These are phyloP conservation scores for Metschnikowia baotianmanensis DNA, from an alignment of 805 yeast species.

Conservation along the genomic window DNA sequence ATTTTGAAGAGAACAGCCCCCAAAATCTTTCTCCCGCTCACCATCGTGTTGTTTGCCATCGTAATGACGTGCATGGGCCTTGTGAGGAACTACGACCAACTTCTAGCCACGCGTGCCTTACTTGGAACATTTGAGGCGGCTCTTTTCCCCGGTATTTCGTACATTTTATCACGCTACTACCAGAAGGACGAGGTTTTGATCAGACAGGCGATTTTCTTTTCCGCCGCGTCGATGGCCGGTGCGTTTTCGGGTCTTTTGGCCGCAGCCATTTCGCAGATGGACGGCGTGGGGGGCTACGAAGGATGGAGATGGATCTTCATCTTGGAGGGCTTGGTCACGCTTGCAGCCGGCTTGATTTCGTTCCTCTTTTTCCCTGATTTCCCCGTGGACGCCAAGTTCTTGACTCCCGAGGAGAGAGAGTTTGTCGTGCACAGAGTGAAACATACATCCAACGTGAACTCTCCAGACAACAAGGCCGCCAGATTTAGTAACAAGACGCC, in stretches of 20 bases:
- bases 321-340: slow-evolving; percentile 17
- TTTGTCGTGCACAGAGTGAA: slow-evolving; percentile 15
- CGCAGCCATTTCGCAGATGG: slow-evolving; percentile 56
- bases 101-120: slow-evolving; percentile 61
- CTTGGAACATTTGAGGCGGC: slow-evolving; percentile 70
- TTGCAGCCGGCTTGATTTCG: slow-evolving; percentile 6
- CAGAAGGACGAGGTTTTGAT: slow-evolving; percentile 63
- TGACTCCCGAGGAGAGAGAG: slow-evolving; percentile 14
- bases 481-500: slow-evolving; percentile 2
- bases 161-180: slow-evolving; percentile 65
- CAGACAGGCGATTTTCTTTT: slow-evolving; percentile 65
- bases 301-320: slow-evolving; percentile 21
- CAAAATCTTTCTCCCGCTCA: slow-evolving; percentile 57
- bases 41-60: slow-evolving; percentile 63
- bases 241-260: slow-evolving; percentile 78
- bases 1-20: slow-evolving; percentile 58
- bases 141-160: slow-evolving; percentile 74
- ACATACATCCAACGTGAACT: slow-evolving; percentile 7
- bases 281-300: slow-evolving; percentile 28
- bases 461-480: too few relatives aligned
- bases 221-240: slow-evolving; percentile 73
- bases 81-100: slow-evolving; percentile 54
- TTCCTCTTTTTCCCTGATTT: slow-evolving; percentile 13
- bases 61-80: slow-evolving; percentile 67
- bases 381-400: slow-evolving; percentile 12